Conservation (phyloP, 2,329 filamentous ascomycete species). For the Canariomyces notabilis region DNA sequence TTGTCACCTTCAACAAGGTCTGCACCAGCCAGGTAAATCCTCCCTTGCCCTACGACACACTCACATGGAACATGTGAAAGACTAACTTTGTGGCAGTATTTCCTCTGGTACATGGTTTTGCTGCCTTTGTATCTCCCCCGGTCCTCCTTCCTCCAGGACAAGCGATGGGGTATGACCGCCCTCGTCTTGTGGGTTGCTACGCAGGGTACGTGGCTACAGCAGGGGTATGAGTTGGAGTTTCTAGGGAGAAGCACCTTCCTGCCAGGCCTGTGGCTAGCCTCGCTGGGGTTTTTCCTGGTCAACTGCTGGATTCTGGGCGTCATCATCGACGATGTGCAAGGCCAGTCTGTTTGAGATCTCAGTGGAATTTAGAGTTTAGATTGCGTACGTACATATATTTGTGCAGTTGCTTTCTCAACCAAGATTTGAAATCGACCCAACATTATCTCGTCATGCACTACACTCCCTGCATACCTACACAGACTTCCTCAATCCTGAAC, state of each 20-base stretch:
- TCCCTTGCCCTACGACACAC: neutral
- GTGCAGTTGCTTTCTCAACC: too few relatives aligned
- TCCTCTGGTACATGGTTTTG: constrained; percentile 96
- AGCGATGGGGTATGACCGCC: constrained; percentile 58
- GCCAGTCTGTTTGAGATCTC: neutral
- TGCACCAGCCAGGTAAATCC: constrained; percentile 85
- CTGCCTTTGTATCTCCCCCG: constrained; percentile 82
- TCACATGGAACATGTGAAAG: neutral
- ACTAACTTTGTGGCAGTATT: too few relatives aligned
- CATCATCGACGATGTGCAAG: constrained; percentile 61
- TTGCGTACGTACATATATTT: neutral
- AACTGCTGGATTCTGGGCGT: constrained; percentile 86
- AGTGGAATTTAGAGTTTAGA: too few relatives aligned
- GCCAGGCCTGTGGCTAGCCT: constrained; percentile 73
- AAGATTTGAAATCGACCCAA: neutral
- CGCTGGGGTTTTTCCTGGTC: constrained; percentile 72
- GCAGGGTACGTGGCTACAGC: constrained; percentile 72
- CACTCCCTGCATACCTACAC: neutral
- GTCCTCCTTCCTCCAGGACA: constrained; percentile 63
- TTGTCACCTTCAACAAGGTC: constrained; percentile 97
- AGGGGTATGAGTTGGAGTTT: constrained; percentile 72
- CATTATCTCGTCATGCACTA: neutral
- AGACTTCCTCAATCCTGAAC: too few relatives aligned
- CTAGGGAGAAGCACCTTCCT: constrained; percentile 78
- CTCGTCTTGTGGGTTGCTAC: constrained; percentile 67